phyloP scores from a whole-genome alignment of 805 yeast genomes.

The Ogataea chonburiensis region DNA sequence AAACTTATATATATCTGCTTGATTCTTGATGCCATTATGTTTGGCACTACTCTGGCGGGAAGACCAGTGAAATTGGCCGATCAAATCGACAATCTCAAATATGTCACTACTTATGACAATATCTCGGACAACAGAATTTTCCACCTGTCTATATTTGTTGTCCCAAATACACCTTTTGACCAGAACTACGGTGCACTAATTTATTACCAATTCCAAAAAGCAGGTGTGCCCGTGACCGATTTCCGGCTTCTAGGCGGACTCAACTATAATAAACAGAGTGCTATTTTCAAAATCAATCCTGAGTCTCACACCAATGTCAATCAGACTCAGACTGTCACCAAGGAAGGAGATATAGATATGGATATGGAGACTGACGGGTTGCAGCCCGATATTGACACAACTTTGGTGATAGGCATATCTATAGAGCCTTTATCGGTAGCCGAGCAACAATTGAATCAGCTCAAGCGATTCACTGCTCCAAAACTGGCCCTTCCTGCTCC shows the following conservation, averaged over 20 bases:
- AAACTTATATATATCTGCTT: background rate
- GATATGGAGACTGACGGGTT: constrained; percentile 43
- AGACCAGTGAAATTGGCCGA: constrained; percentile 46
- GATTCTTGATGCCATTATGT: constrained; percentile 22
- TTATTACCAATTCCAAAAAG: constrained; percentile 77
- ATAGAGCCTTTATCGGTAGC: constrained; percentile 78
- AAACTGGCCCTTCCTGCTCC: constrained; percentile 37
- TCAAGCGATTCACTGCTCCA: constrained; percentile 22
- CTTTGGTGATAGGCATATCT: constrained; percentile 72
- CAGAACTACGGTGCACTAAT: constrained; percentile 76
- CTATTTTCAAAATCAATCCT: constrained; percentile 75
- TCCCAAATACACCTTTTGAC: constrained; percentile 79
- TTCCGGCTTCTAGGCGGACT: constrained; percentile 68
- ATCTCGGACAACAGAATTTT: constrained; percentile 57
- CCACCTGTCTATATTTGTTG: constrained; percentile 77
- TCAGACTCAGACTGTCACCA: constrained; percentile 6
- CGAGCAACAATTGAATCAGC: constrained; percentile 46
- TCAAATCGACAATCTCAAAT: constrained; percentile 69
- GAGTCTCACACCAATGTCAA: constrained; percentile 31
- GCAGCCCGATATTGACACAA: constrained; percentile 5
- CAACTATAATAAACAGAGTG: constrained; percentile 73
- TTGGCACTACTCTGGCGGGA: constrained; percentile 35
- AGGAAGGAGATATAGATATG: constrained; percentile 49
- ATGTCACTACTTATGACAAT: constrained; percentile 59
- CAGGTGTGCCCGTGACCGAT: constrained; percentile 38